Percentiles rank a stretch among this genome's conserved stretches.
Conservation (phyloP, 2,329 filamentous ascomycete genomes). For the Leptographium flavum region DNA sequence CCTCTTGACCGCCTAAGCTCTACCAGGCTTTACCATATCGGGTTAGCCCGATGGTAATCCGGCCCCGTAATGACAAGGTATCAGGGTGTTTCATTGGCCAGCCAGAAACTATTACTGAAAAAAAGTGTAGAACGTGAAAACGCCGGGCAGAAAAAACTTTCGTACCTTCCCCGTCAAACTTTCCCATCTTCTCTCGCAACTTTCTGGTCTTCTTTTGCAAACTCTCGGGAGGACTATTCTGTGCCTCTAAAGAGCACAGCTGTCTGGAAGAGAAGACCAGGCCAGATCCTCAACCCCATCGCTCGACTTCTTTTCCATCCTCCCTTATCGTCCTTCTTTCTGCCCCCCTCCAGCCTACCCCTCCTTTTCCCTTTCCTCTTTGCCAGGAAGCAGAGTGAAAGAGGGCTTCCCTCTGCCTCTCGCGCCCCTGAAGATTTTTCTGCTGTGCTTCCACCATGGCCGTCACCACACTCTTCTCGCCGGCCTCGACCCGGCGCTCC, state of each 20-base stretch:
- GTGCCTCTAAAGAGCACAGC: conserved; percentile 1
- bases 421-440: not conserved
- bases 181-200: not conserved
- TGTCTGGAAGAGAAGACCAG: not conserved
- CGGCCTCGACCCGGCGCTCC: conserved; percentile 46
- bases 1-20: no score
- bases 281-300: not conserved
- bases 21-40: no score
- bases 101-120: no score
- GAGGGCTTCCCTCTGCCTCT: not conserved
- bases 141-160: not conserved
- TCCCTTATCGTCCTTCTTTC: no score
- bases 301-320: no score
- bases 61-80: no score
- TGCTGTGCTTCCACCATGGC: not conserved
- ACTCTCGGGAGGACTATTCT: not conserved
- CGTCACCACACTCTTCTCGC: conserved; percentile 14
- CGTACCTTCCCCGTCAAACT: no score
- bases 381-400: not conserved
- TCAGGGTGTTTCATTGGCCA: no score
- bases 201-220: not conserved
- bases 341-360: not conserved
- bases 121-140: not conserved
- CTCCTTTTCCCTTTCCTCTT: not conserved
- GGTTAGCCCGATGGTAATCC: no score